These are phyloP conservation scores for Phoma herbarum DNA, from an alignment of 2,329 filamentous ascomycete genomes.

Conservation along the genomic window DNA sequence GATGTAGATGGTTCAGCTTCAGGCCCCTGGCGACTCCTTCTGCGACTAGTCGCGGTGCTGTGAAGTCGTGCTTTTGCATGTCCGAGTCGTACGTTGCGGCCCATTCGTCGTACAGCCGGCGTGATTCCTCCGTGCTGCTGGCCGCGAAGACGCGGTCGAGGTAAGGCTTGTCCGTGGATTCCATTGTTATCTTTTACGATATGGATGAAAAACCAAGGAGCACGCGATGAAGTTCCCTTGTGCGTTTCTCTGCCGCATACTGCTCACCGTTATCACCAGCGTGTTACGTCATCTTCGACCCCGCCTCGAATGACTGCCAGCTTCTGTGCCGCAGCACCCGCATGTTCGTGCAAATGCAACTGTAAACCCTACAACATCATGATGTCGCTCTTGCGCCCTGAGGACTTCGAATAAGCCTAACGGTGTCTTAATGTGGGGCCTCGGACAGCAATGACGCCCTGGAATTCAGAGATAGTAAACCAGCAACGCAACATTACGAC, in stretches of 20 bases:
- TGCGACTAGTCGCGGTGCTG: constrained; percentile 52
- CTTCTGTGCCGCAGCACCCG: neutral
- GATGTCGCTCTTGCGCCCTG: neutral
- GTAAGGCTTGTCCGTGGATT: constrained; percentile 16
- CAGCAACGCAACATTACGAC: neutral
- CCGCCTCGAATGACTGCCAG: neutral
- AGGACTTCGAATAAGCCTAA: neutral
- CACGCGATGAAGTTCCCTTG: neutral
- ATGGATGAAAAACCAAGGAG: neutral
- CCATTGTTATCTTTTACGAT: neutral
- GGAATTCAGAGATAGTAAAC: neutral
- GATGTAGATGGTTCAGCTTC: constrained; percentile 27
- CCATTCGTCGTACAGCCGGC: constrained; percentile 58
- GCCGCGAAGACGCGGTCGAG: constrained; percentile 53
- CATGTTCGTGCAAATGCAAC: neutral
- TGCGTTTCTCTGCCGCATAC: neutral
- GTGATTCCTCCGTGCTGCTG: constrained; percentile 49
- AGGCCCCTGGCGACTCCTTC: constrained; percentile 28
- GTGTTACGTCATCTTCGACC: neutral
- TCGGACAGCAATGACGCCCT: neutral
- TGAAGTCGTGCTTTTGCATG: constrained; percentile 53
- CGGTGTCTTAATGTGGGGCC: neutral
- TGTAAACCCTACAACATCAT: neutral
- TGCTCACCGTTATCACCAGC: neutral
- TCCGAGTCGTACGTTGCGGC: constrained; percentile 57